Conservation (phyloP, 352 stramenopile species). For the Pythium brachiatum region DNA sequence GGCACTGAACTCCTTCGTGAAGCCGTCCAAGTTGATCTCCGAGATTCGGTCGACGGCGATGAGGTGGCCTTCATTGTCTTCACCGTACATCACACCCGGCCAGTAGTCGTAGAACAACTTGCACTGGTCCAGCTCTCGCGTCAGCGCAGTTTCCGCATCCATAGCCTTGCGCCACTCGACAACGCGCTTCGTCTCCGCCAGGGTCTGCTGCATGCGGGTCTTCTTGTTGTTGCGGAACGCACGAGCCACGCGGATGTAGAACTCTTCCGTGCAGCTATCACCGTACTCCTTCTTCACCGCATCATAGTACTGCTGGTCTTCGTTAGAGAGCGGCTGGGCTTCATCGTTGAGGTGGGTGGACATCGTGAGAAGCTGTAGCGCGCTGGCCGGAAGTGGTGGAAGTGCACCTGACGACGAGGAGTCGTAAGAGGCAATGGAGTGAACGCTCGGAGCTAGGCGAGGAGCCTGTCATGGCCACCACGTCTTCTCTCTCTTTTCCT, state of each 20-base stretch:
- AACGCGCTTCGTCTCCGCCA: conserved; percentile 62
- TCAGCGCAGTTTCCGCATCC: conserved; percentile 50
- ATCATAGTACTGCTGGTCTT: conserved; percentile 61
- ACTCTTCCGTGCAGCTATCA: conserved; percentile 55
- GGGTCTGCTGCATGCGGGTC: conserved; percentile 60
- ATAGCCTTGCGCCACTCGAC: conserved; percentile 49
- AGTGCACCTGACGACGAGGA: conserved; percentile 2
- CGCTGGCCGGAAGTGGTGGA: background rate
- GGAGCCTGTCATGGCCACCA: background rate
- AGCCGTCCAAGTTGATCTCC: conserved; percentile 61
- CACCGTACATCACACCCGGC: conserved; percentile 59
- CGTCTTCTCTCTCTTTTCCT: background rate
- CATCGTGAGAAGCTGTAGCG: background rate
- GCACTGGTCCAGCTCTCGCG: conserved; percentile 44
- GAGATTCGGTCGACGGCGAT: conserved; percentile 64
- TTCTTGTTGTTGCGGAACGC: conserved; percentile 68
- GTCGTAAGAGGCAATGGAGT: conserved; percentile 13
- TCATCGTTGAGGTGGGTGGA: conserved; percentile 39
- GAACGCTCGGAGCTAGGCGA: too few species aligned
- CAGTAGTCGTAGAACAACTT: conserved; percentile 72
- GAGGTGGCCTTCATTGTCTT: conserved; percentile 70
- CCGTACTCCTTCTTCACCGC: conserved; percentile 51
- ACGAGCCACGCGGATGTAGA: conserved; percentile 55
- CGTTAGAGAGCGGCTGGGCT: conserved; percentile 36
- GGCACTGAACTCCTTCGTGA: conserved; percentile 55